Percentiles rank a stretch among this genome's conserved stretches.
These are phyloP conservation scores for Rhizomucor miehei DNA, from an alignment of 371 early-diverging fungal genomes.

Conservation along the genomic window DNA sequence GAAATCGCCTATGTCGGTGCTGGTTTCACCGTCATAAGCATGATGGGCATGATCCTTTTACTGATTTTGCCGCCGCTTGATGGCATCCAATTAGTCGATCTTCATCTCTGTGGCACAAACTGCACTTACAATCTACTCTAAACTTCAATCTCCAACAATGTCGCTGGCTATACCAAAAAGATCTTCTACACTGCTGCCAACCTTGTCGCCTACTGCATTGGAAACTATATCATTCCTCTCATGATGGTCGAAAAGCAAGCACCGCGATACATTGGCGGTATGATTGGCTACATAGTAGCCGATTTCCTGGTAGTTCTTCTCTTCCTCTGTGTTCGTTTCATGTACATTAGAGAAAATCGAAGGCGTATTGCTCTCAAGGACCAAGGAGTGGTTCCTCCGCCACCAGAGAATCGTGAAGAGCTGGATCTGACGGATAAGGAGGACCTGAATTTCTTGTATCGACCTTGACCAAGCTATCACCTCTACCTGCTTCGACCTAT, in stretches of 20 bases:
- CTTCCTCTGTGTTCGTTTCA: conserved; percentile 14
- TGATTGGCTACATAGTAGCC: conserved; percentile 23
- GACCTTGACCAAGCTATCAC: conserved; percentile 11
- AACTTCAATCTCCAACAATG: conserved; percentile 10
- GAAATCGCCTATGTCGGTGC: conserved; percentile 17
- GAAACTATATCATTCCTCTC: conserved; percentile 19
- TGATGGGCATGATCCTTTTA: conserved; percentile 19
- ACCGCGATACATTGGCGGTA: conserved; percentile 14
- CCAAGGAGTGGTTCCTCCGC: conserved; percentile 5
- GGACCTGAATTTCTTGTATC: conserved; percentile 37
- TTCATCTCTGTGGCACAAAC: conserved; percentile 15
- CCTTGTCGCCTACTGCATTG: conserved; percentile 15
- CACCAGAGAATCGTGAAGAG: conserved; percentile 7
- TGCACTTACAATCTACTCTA: conserved; percentile 8
- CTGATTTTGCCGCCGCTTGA: conserved; percentile 19
- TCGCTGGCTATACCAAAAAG: conserved; percentile 22
- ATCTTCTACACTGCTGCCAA: conserved; percentile 11
- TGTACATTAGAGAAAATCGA: conserved; percentile 5
- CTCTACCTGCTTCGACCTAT: too few relatives aligned
- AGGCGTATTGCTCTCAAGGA: conserved; percentile 5
- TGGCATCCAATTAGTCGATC: conserved; percentile 17
- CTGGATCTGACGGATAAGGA: conserved; percentile 35
- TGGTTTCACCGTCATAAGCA: neutral
- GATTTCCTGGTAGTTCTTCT: conserved; percentile 18
- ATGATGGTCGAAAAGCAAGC: conserved; percentile 17